A percentile compares a stretch with the other conserved stretches of the same genome.
phyloP scores from a whole-genome alignment of 129 eudicot genomes.

The carrot (Daucus carota) region DH1_v3.0 NC_030381.2:34659001-34659500 shows the following conservation, averaged over 20 bases:
- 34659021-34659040: conserved; percentile 10
- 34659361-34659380: conserved; percentile 12
- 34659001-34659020: not conserved
- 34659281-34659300: conserved; percentile 15
- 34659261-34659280: conserved; percentile 3
- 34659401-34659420: conserved; percentile 6
- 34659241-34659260: conserved; percentile 4
- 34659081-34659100: conserved; percentile 8
- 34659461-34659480: conserved; percentile 4
- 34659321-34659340: not conserved
- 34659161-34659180: not conserved
- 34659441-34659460: conserved; percentile 13
- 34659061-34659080: conserved; percentile 8
- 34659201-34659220: not conserved
- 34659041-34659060: not conserved
- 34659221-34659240: conserved; percentile 7
- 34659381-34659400: conserved; percentile 5
- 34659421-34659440: conserved; percentile 8
- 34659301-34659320: conserved; percentile 14
- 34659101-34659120: conserved; percentile 1
- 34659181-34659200: not conserved
- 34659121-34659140: not conserved
- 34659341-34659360: conserved; percentile 7
- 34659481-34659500: conserved; percentile 6
- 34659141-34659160: not conserved